Base-by-base conservation (phyloP, 1,284 basidiomycete genomes). In the Puccinia polysora region DNA sequence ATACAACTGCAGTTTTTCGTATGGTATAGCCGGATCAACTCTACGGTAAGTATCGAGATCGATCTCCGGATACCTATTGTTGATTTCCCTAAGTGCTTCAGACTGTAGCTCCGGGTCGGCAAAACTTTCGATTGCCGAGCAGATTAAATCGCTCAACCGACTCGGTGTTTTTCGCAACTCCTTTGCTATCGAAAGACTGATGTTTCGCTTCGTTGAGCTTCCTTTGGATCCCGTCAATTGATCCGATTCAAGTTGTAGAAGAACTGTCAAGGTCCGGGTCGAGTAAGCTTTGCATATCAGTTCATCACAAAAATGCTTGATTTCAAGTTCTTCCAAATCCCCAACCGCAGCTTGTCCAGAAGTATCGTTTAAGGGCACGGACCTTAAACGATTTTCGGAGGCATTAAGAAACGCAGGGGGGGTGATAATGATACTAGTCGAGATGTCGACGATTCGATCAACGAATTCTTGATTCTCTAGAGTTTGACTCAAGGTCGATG, bases 231-330 rank as follows among this genome's bases (percentile, higher is more conserved):
- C 8, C 6, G 68, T 34, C 23, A 47, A 45, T 38, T 67, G 50
- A 55, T 55, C 40, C 25, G 68, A 60, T 63, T 71, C 68, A 25
- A 71, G 34, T 62, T 71, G 68, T 20, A 71, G 50, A 20, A 71
- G 30, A 30, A 71, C 58, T 28, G 68, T 71, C 34, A 71, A 50
- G 23, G 58, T 71, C 15, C 58, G 38, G 36, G 49, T 53, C 8
- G 68, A 36, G 36, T 71, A 71, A 38, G 68, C 68, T 38, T 62
- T 52, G 28, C 68, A 71, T 34, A 62, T 71, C 55, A 69, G 18
- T 32, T 69, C 55, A n/a, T 69, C 50, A 47, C 65, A 69, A 50
- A 59, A 59, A 59, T 69, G 56, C 45, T 69, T 69, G 6, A 69
- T 36, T 49, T 69, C 55, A 23, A 59, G 40, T 25, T 69, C 65